These are phyloP conservation scores for Mucor circinelloides DNA, from an alignment of 371 early-diverging fungal genomes.

Conservation along the genomic window DNA sequence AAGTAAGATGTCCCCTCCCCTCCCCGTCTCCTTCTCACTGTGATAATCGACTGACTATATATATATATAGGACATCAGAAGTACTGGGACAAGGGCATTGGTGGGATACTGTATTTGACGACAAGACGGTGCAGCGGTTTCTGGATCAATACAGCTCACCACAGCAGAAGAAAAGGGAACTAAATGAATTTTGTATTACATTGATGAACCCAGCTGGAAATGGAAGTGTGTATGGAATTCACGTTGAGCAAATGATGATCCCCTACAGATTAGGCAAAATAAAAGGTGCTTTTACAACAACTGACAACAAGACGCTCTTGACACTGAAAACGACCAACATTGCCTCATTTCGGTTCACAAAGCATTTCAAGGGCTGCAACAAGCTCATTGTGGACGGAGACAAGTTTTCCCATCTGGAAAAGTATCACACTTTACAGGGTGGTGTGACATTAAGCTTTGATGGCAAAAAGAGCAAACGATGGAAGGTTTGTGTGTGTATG, in stretches of 20 bases:
- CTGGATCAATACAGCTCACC: conserved; percentile 20
- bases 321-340: conserved; percentile 14
- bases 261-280: conserved; percentile 47
- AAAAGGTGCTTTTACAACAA: conserved; percentile 2
- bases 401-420: conserved; percentile 12
- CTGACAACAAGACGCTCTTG: neutral
- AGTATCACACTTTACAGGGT: neutral
- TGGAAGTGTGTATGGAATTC: conserved; percentile 64
- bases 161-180: conserved; percentile 13
- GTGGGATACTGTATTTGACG: conserved; percentile 61
- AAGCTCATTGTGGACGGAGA: conserved; percentile 17
- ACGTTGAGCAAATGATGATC: conserved; percentile 62
- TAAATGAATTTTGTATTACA: conserved; percentile 54
- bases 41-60: no score
- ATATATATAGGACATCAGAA: conserved; percentile 55
- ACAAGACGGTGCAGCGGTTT: conserved; percentile 49
- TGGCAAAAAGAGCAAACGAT: conserved; percentile 9
- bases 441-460: conserved; percentile 1
- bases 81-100: conserved; percentile 64
- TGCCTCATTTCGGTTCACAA: conserved; percentile 12
- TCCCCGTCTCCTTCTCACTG: no score
- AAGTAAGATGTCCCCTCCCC: conserved; percentile 29
- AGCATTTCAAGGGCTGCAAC: conserved; percentile 5
- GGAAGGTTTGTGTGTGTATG: neutral
- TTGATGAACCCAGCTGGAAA: conserved; percentile 66